Percentiles rank a stretch among this genome's conserved stretches.
phyloP scores from a whole-genome alignment of 176 grass and related monocot genomes.

The Chrysopogon serrulatus region DNA sequence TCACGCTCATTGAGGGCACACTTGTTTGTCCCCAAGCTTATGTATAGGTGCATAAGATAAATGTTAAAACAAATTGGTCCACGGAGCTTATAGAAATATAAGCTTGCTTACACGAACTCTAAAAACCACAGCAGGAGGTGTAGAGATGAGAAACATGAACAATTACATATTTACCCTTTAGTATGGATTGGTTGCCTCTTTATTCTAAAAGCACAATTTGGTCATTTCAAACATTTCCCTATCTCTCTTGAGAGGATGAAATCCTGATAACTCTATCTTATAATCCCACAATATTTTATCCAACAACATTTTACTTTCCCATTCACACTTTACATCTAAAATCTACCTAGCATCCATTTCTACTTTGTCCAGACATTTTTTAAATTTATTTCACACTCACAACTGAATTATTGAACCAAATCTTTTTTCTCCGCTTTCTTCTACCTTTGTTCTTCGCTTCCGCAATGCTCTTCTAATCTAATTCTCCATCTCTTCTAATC shows the following conservation, averaged over 20 bases:
- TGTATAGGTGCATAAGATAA: not conserved
- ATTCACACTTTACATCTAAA: not conserved
- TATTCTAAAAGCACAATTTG: not conserved
- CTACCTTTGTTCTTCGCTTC: no score
- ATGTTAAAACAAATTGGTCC: no score
- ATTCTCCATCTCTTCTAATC: no score
- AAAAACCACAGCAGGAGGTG: not conserved
- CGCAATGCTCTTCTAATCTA: rapidly evolving
- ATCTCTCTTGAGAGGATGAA: no score
- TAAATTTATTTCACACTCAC: not conserved
- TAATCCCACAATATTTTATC: not conserved
- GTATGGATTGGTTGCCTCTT: not conserved
- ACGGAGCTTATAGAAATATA: not conserved
- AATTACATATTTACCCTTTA: not conserved
- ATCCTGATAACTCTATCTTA: no score
- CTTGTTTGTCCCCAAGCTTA: not conserved
- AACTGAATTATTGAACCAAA: not conserved
- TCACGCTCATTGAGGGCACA: not conserved
- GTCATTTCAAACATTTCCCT: no score
- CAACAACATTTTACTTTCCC: no score
- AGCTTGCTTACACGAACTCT: no score
- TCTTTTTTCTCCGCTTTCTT: not conserved
- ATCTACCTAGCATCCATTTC: not conserved
- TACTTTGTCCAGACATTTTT: not conserved
- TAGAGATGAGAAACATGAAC: not conserved